phyloP scores from a whole-genome alignment of 2,329 filamentous ascomycete genomes.

The Colletotrichum cuscutae region DNA sequence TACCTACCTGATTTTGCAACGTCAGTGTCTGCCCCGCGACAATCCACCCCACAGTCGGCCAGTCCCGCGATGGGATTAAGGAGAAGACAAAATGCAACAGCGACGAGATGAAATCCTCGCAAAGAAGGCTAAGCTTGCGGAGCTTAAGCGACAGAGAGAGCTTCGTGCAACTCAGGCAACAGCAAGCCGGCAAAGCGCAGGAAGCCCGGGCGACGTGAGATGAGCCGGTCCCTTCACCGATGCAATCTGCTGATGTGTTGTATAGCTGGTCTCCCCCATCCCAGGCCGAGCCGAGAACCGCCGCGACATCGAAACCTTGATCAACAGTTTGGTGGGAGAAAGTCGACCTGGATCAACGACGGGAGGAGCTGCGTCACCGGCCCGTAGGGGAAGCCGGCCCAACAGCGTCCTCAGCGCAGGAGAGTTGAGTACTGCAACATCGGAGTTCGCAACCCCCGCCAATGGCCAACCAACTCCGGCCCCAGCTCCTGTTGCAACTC shows the following conservation, averaged over 20 bases:
- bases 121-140: slow-evolving; percentile 96
- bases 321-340: slow-evolving; percentile 84
- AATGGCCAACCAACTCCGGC: slow-evolving; percentile 51
- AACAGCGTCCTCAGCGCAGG: slow-evolving; percentile 87
- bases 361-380: slow-evolving; percentile 72
- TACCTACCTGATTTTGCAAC: background rate
- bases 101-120: slow-evolving; percentile 95
- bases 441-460: slow-evolving; percentile 64
- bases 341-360: slow-evolving; percentile 78
- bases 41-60: slow-evolving; percentile 35
- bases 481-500: slow-evolving; percentile 46
- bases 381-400: slow-evolving; percentile 77
- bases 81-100: slow-evolving; percentile 71
- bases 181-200: slow-evolving; percentile 74
- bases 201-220: slow-evolving; percentile 77
- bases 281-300: slow-evolving; percentile 76
- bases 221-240: slow-evolving; percentile 28
- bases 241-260: slow-evolving; percentile 17
- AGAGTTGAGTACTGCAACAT: slow-evolving; percentile 81
- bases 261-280: slow-evolving; percentile 69
- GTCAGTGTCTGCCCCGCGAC: background rate
- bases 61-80: slow-evolving; percentile 60
- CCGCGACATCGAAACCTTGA: slow-evolving; percentile 85
- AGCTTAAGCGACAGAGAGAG: slow-evolving; percentile 93
- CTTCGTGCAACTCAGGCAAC: slow-evolving; percentile 81